Evolutionary conservation across 495 filamentous ascomycete genomes (phyloP), one percentile per base, ranked within the genome.

Genomic region (Cercophora newfieldiana): DNA sequence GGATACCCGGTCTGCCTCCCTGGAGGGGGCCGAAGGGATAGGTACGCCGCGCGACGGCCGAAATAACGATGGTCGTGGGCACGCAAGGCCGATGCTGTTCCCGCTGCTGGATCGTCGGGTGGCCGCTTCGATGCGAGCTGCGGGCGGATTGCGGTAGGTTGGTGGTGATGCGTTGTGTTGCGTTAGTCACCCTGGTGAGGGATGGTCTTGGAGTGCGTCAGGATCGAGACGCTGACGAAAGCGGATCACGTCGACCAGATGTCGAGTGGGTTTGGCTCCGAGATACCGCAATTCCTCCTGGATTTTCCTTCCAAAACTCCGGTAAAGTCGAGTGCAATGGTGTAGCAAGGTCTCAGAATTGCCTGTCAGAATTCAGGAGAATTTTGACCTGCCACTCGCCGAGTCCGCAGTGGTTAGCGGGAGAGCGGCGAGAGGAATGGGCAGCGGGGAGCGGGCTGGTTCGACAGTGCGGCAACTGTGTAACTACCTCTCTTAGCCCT

Each of bases 371-470:
- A 14, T 25, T 47, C 24, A 47, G 57, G 37, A 33, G 61, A 63
- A 63, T 63, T 63, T 63, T 63, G 65, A 44, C 37, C 47, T 68
- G 37, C 29, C 61, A 30, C 61, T 56, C 19, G 61, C 56, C 61
- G 30, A 68, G 57, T 61, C 61, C 66, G 61, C 66, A 31, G 59
- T 53, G 29, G 60, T 54, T 61, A 28, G 53, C 60, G 66, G 44
- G 44, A 61, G 54, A 61, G 50, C 54, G 50, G 33, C 51, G 31
- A 50, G 30, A 57, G 25, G 28, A 21, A 21, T 30, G 4, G 19
- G 51, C 21, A 26, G 19, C 19, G 51, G 51, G 51, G 51, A 24
- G 12, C 10, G 10, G 14, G 51, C 19, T 55, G 22, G 51, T 5
- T 12, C 51, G 26, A 55, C 51, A 24, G 37, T 55, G 51, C 10